Base-by-base conservation (phyloP, 2,329 filamentous ascomycete species). In the Beauveria sp. region DNA sequence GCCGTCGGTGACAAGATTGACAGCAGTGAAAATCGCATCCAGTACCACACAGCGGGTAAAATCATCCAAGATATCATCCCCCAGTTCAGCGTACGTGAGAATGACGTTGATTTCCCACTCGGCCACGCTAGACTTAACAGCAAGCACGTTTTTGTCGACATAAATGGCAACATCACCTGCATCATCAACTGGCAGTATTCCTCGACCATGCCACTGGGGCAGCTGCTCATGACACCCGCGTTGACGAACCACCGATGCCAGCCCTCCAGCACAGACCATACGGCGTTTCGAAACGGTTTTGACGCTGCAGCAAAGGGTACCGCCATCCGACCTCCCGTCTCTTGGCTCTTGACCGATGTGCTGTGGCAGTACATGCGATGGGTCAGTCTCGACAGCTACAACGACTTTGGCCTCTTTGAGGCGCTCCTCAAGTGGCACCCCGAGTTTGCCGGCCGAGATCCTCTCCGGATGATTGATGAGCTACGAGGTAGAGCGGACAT, bases 101-200 rank as follows among this genome's bases (percentile, higher is more conserved):
- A 22, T n/a, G 49, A 20, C 26, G 16, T 12, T n/a, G 42, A 26
- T 5, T 73, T 70, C 64, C 55, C 63, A 55, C 66, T 73, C 48
- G 51, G 57, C 48, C 59, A 74, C 34, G 72, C 70, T 54, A 69
- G 74, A 62, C 64, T 74, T 26, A 68, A 72, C 64, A 65, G 61
- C 60, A 73, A 70, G 54, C 73, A 74, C 54, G 71, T 74, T 49
- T 69, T 74, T 45, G 69, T 74, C 34, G 69, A 75, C 57, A 62
- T 71, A 57, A 38, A 72, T 59, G 71, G 69, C 70, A 73, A 73
- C 59, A 67, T 73, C 50, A 71, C 67, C 51, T 66, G 66, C 64
- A 62, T 73, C 2, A 69, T 74, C 49, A 68, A 73, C 62, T 66
- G 69, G 62, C 70, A 74, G 64, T 74, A 68, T 67, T 64, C 70